A percentile compares a stretch with the other conserved stretches of the same genome.
These are phyloP conservation scores for Ophiostoma tasmaniense DNA, from an alignment of 2,329 filamentous ascomycete species.

Conservation along the genomic window DNA sequence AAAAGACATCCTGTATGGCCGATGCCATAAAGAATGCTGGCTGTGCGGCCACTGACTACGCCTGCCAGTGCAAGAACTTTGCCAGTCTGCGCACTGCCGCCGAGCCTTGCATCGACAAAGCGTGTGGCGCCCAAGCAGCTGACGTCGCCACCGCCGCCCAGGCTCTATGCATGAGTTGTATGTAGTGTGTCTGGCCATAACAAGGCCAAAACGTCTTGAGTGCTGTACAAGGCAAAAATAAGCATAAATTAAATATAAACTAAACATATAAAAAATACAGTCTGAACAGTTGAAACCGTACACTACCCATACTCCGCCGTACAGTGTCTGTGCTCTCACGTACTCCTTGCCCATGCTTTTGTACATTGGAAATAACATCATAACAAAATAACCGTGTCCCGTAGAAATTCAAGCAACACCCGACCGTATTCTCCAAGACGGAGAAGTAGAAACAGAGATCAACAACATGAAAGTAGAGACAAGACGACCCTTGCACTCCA, in stretches of 20 bases:
- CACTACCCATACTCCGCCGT: too few species aligned
- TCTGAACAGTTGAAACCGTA: too few species aligned
- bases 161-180: background rate
- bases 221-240: background rate
- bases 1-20: background rate
- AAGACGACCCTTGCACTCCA: too few species aligned
- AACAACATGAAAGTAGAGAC: background rate
- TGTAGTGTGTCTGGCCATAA: background rate
- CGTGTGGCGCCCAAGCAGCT: too few species aligned
- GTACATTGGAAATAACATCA: background rate
- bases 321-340: too few species aligned
- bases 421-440: background rate
- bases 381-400: background rate
- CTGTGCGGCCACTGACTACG: slow-evolving; percentile 10
- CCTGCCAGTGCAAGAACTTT: slow-evolving; percentile 17
- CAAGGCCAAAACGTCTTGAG: too few species aligned
- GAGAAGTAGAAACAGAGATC: background rate
- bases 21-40: background rate
- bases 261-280: background rate
- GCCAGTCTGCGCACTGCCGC: background rate
- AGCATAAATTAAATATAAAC: background rate
- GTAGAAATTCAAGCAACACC: background rate
- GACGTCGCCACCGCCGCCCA: background rate
- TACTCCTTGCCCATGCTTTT: background rate
- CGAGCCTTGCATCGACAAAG: too few species aligned